Base-by-base conservation (phyloP, 2,329 filamentous ascomycete species). In the Drechslerella dactyloides region DNA sequence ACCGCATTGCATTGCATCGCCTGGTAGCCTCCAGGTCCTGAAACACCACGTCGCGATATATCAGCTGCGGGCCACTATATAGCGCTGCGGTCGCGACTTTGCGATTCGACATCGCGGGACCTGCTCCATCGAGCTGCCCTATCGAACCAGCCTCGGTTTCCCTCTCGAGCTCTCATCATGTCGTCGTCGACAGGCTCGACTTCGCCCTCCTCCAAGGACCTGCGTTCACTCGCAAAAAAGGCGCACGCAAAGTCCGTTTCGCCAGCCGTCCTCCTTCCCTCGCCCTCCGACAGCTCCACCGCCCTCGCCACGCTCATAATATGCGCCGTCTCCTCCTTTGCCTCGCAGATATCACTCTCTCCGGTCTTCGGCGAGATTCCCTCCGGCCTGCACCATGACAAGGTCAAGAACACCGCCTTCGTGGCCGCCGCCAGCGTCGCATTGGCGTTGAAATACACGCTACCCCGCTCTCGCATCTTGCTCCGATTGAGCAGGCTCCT, bases 291-390 rank as follows among this genome's bases (percentile, higher is more conserved):
- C 42, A 42, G 6, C 54, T 65, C 46, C 35, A 72, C 60, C 23
- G 46, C 58, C 51, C 42, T 72, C 27, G 30, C 50, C 23, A 72
- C 68, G 17, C 19, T 72, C 27, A 33, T 61, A 8, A 59, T 72
- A 17, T 72, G 68, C 24, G 40, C 87, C 50, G 78, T 88, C 46
- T 87, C 85, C 70, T 88, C 89, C 52, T 86, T 87, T 73, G 85
- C 89, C 66, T 93, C 90, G 0, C 86, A 91, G 78, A 83, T 92
- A 73, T 88, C 86, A 42, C 83, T 97, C 35, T 90, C 91, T 19
- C 94, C 94, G 1, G 89, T 96, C 10, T 97, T 96, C 80, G 94
- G 94, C 58, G 87, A 88, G 15, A 90, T 96, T 40, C 90, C 93
- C 0, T 83, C 91, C 0, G 84, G 86, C 0, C 82, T 89, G 74